Conservation (phyloP, 116 monocot genomes). For the Iris pallida region DNA sequence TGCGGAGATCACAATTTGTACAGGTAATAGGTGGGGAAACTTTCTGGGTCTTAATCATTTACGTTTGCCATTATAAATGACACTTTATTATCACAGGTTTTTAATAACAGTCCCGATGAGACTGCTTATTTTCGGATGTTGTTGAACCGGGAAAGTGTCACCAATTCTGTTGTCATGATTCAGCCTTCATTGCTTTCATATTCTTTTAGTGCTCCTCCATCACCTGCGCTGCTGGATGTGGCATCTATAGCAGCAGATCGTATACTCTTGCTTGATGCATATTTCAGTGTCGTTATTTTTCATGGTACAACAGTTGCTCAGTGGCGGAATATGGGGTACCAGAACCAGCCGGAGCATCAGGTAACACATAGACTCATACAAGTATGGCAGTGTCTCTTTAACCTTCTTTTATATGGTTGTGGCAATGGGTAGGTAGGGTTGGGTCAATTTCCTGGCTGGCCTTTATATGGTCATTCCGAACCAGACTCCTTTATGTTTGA, state of each 20-base stretch:
- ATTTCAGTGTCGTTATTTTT: constrained; percentile 94
- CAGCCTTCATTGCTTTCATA: constrained; percentile 89
- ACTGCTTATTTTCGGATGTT: constrained; percentile 97
- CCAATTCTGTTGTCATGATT: constrained; percentile 92
- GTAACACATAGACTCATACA: constrained; percentile 21
- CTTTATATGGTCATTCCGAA: too few species aligned
- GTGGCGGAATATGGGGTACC: constrained; percentile 95
- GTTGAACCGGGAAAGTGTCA: constrained; percentile 80
- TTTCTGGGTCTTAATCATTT: too few species aligned
- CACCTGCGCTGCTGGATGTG: constrained; percentile 83
- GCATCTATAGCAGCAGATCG: constrained; percentile 75
- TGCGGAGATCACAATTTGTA: constrained; percentile 90
- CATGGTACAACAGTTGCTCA: constrained; percentile 98
- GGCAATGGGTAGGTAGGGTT: too few species aligned
- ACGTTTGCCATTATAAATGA: not conserved
- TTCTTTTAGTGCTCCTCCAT: constrained; percentile 74
- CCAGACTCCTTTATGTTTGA: too few species aligned
- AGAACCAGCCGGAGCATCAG: constrained; percentile 92
- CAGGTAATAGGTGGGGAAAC: constrained; percentile 41
- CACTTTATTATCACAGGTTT: constrained; percentile 50
- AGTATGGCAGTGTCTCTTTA: too few species aligned
- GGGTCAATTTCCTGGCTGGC: too few species aligned
- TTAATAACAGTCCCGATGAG: constrained; percentile 97
- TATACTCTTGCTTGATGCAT: constrained; percentile 89
- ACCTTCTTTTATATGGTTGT: too few species aligned